These are phyloP conservation scores for Backusella mclennaniae DNA, from an alignment of 192 early-diverging fungal genomes.

Conservation along the genomic window DNA sequence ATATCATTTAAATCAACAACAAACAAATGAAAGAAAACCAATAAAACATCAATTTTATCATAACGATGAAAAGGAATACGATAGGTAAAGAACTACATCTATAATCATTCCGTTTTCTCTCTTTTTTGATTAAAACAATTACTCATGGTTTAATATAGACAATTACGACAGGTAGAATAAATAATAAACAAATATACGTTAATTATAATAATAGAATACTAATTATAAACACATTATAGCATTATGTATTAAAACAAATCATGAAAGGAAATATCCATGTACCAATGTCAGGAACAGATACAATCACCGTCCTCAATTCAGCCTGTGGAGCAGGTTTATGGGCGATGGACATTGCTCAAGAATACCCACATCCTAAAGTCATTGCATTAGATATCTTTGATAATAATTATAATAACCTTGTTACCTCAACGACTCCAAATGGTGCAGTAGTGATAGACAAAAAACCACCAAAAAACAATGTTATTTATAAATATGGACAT, in stretches of 20 bases:
- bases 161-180: conserved; percentile 24
- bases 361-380: conserved; percentile 16
- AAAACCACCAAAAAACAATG: not conserved
- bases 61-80: conserved; percentile 26
- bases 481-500: conserved; percentile 34
- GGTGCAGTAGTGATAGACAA: not conserved
- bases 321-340: conserved; percentile 32
- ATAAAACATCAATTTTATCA: not conserved
- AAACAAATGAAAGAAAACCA: not conserved
- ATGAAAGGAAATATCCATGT: conserved; percentile 12
- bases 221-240: conserved; percentile 3
- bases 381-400: conserved; percentile 24
- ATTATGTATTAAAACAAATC: conserved; percentile 32
- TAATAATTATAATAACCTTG: not conserved
- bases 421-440: not conserved
- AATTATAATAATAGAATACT: not conserved
- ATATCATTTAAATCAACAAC: not conserved
- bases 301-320: conserved; percentile 5
- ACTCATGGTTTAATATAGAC: conserved; percentile 5
- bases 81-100: conserved; percentile 11
- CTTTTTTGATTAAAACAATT: not conserved
- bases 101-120: not conserved
- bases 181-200: not conserved
- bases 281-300: not conserved
- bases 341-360: conserved; percentile 23